These are phyloP conservation scores for Salix koriyanagi DNA, from an alignment of 345 rosid species.

Conservation along the genomic window DNA sequence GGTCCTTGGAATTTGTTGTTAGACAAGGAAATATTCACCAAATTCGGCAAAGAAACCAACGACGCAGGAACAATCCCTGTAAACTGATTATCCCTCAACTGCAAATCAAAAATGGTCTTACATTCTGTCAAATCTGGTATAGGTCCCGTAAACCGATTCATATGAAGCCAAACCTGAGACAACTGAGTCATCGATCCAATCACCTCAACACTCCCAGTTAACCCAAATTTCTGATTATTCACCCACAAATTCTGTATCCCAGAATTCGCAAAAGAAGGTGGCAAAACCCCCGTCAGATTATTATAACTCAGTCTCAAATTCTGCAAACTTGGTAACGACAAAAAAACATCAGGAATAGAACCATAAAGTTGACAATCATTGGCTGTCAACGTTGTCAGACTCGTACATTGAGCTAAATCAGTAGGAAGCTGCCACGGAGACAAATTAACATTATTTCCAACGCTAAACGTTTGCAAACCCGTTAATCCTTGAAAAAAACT, in stretches of 20 bases:
- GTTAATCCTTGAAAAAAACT: slow-evolving; percentile 64
- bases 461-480: slow-evolving; percentile 43
- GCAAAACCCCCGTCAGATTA: slow-evolving; percentile 64
- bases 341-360: slow-evolving; percentile 59
- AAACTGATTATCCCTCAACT: slow-evolving; percentile 70
- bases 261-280: slow-evolving; percentile 50
- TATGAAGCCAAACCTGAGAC: slow-evolving; percentile 74
- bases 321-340: slow-evolving; percentile 43
- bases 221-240: slow-evolving; percentile 57
- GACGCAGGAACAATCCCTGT: slow-evolving; percentile 64
- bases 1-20: slow-evolving; percentile 86
- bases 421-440: slow-evolving; percentile 59
- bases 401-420: slow-evolving; percentile 44
- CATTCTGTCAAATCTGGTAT: slow-evolving; percentile 77
- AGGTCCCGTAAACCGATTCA: slow-evolving; percentile 62
- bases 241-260: slow-evolving; percentile 58
- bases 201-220: slow-evolving; percentile 57
- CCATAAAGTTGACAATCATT: slow-evolving; percentile 44
- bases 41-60: slow-evolving; percentile 31
- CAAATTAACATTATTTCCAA: slow-evolving; percentile 35
- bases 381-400: slow-evolving; percentile 38
- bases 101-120: slow-evolving; percentile 50
- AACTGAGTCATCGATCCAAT: slow-evolving; percentile 54
- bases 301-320: slow-evolving; percentile 65
- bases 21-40: slow-evolving; percentile 50